Conservation (phyloP, 2,329 filamentous ascomycete species). For the Elsinoe ampelina region DNA sequence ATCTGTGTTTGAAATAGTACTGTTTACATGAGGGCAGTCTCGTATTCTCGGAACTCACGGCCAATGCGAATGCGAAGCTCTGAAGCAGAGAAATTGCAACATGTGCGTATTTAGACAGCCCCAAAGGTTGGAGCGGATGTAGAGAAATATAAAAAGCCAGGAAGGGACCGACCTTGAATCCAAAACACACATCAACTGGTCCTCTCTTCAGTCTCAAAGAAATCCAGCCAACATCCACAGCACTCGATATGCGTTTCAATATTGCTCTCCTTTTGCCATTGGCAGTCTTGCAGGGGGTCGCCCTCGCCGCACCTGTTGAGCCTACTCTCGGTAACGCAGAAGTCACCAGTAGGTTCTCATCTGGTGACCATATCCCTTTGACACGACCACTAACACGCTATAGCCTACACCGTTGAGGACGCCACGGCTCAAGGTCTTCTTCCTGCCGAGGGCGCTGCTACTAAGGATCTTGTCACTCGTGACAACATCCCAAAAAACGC, state of each 20-base stretch:
- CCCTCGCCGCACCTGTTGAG: background rate
- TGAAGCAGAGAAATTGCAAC: no score
- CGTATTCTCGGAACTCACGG: no score
- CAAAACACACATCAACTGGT: no score
- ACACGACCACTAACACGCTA: background rate
- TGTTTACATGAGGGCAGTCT: no score
- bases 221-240: background rate
- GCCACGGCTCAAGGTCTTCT: background rate
- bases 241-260: background rate
- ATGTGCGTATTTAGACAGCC: no score
- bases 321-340: background rate
- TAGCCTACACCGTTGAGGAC: background rate
- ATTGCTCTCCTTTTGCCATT: background rate
- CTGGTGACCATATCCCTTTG: background rate
- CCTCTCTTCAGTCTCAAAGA: no score
- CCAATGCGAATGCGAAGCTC: no score
- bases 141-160: background rate
- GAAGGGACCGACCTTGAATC: background rate
- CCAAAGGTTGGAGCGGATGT: no score
- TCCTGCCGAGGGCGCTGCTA: background rate
- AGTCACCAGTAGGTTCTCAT: background rate
- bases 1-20: no score
- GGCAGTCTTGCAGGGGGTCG: background rate
- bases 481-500: background rate
- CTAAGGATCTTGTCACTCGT: background rate